Evolutionary conservation across 345 rosid species (phyloP), one percentile per base, ranked within the genome.

Genomic region (Combretum micranthum): DNA sequence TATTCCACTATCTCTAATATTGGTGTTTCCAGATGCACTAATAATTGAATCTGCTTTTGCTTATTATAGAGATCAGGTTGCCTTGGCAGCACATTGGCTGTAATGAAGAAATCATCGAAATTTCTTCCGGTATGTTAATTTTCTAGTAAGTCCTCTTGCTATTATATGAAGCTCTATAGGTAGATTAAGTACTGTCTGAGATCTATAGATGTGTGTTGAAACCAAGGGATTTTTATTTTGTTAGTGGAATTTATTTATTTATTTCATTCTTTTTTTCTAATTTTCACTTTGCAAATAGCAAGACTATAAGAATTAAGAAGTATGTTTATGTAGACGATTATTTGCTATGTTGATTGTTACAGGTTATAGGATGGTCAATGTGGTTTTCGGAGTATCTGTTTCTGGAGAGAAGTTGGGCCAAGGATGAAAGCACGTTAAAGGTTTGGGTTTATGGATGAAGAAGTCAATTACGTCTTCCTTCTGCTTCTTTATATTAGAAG

Each of bases 351-450:
- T 48, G 42, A 17, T 63, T 23, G 44, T 50, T 50, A 72, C 86
- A 93, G 99, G 91, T 93, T 62, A 80, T 93, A 60, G 99, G 99
- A 44, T 93, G 99, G 99, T 89, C 97, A 66, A 89, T 89, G 96
- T 93, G 97, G 99, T 93, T 93, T 82, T 89, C 99, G 8, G 99
- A 83, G 75, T 93, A 86, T 75, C 71, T 93, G 12, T 89, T 89
- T 74, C 80, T 89, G 55, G 97, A 89, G 72, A 83, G 99, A 67
- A 89, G 74, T 75, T 89, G 97, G 96, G 89, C 79, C 42, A 89
- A 85, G 75, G 99, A 93, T 78, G 93, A 86, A 79, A 72, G 50
- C 64, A 93, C 87, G 22, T 62, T 93, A 68, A 82, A 85, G 85
- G 93, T 83, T 58, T 57, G 53, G 44, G 25, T 45, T 19, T 22